Percentiles rank a stretch among this genome's conserved stretches.
These are phyloP conservation scores for Russula sp. DNA, from an alignment of 768 basidiomycete genomes.

Conservation along the genomic window DNA sequence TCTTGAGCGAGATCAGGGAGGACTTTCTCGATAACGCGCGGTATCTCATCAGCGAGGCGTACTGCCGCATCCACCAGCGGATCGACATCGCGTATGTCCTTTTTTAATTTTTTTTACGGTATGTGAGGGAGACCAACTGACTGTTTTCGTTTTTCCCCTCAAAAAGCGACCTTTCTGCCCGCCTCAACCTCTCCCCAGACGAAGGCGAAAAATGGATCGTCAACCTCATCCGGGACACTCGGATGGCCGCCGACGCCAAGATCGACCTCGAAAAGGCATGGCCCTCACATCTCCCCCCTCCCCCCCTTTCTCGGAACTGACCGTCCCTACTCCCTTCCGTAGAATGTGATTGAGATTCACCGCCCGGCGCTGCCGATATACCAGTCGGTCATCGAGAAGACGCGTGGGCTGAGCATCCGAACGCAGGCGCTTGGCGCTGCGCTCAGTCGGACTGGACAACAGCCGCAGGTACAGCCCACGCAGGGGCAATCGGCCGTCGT, in stretches of 20 bases:
- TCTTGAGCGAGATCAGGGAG: constrained; percentile 81
- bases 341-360: constrained; percentile 97
- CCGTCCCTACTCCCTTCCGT: constrained; percentile 20
- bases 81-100: constrained; percentile 72
- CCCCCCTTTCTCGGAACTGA: not conserved
- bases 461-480: constrained; percentile 3
- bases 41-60: constrained; percentile 94
- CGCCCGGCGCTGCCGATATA: constrained; percentile 85
- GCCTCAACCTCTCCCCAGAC: constrained; percentile 86
- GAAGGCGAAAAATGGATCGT: constrained; percentile 99
- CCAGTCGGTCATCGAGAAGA: constrained; percentile 93
- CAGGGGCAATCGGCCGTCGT: constrained; percentile 23
- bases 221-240: constrained; percentile 94
- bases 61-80: constrained; percentile 92
- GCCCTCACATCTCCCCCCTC: not conserved
- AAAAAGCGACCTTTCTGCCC: constrained; percentile 85
- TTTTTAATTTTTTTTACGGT: not conserved
- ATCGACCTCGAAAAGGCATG: constrained; percentile 91
- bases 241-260: constrained; percentile 95
- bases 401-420: constrained; percentile 82
- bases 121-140: not conserved
- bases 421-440: constrained; percentile 87
- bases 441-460: constrained; percentile 36
- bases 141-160: not conserved
- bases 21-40: constrained; percentile 97